Evolutionary conservation across 306 rosid species (phyloP).

Genomic region (Gynostemma pentaphyllum): DNA sequence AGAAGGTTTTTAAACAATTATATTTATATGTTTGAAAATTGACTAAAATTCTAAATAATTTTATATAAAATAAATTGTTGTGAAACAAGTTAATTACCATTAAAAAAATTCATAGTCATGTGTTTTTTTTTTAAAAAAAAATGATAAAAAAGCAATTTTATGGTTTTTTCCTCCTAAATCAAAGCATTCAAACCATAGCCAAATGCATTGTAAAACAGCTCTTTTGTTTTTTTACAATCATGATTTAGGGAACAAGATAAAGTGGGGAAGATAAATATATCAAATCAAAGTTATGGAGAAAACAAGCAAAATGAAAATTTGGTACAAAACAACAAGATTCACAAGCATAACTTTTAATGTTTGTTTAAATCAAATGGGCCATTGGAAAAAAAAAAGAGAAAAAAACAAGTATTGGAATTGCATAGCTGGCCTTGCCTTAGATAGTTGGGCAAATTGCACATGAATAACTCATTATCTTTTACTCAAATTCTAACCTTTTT

Average conservation of each 20-base stretch:
- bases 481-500: not conserved
- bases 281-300: not conserved
- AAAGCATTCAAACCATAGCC: not conserved
- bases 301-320: not conserved
- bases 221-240: not conserved
- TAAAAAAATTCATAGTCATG: no score
- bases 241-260: not conserved
- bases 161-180: not conserved
- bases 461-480: not conserved
- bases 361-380: slow-evolving; percentile 1
- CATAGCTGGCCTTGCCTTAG: not conserved
- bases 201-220: not conserved
- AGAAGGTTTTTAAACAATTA: no score
- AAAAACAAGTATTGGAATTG: not conserved
- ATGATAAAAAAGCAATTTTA: no score
- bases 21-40: no score
- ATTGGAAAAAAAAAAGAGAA: not conserved
- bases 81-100: no score
- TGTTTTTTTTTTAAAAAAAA: no score
- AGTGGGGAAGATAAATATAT: not conserved
- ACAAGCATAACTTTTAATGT: not conserved
- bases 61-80: no score
- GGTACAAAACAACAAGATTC: not conserved
- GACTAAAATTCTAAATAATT: no score
- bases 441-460: not conserved